A percentile compares a stretch with the other conserved stretches of the same genome.
Conservation (phyloP, 148 eudicot genomes). For the Heliamphora exappendiculata region DNA sequence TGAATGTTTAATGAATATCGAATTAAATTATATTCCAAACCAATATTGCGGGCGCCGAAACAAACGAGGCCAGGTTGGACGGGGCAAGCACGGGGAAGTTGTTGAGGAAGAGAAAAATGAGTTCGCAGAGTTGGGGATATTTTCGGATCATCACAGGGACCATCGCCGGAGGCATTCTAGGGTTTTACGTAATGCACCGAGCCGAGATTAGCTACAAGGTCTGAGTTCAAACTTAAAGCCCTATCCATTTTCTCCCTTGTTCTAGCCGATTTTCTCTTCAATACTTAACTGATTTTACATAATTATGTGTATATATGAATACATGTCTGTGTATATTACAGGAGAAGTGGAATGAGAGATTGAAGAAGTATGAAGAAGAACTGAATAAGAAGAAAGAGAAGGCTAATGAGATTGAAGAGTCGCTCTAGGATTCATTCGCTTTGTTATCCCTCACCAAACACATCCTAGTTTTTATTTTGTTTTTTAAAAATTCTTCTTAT, state of each 20-base stretch:
- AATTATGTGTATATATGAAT: neutral
- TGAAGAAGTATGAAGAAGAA: slow-evolving; percentile 46
- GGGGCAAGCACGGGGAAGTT: no score
- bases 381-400: slow-evolving; percentile 21
- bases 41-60: no score
- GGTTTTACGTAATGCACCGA: slow-evolving; percentile 53
- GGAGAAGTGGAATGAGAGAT: slow-evolving; percentile 47
- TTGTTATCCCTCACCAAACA: neutral
- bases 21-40: no score
- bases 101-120: neutral
- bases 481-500: neutral
- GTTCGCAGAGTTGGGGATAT: slow-evolving; percentile 41
- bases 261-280: neutral
- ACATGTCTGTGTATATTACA: slow-evolving; percentile 11
- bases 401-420: slow-evolving; percentile 21
- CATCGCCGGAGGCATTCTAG: slow-evolving; percentile 36
- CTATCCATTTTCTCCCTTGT: neutral
- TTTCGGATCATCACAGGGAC: slow-evolving; percentile 44
- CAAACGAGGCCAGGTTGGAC: no score
- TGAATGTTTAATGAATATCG: no score
- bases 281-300: neutral
- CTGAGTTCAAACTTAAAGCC: neutral
- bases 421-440: neutral
- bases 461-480: neutral
- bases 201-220: slow-evolving; percentile 46